These are phyloP conservation scores for Yarrowia keelungensis DNA, from an alignment of 805 yeast species.

Conservation along the genomic window DNA sequence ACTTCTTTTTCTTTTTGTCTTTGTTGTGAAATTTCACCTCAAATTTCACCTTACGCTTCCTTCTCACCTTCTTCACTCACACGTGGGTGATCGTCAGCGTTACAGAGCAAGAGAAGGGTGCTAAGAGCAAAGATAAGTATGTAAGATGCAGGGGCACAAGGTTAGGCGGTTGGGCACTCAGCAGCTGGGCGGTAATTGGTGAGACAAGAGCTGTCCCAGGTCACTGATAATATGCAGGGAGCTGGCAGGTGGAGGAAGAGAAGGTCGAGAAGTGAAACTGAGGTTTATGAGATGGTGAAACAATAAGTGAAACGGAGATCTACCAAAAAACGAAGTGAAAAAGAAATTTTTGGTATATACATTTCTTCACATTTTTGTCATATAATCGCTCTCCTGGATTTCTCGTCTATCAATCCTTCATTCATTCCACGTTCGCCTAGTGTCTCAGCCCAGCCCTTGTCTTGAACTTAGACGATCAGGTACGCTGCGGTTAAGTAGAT, in stretches of 20 bases:
- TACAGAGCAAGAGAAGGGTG: neutral
- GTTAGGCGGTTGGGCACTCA: conserved; percentile 22
- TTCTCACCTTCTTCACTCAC: neutral
- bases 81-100: conserved; percentile 9
- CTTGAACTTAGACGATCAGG: conserved; percentile 26
- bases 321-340: neutral
- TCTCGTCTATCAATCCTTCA: no score
- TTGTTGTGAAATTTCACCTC: no score
- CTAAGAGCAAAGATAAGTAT: conserved; percentile 1
- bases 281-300: no score
- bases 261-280: neutral
- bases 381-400: no score
- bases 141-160: conserved; percentile 29
- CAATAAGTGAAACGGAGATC: no score
- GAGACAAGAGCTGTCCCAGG: neutral
- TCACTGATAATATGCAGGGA: conserved; percentile 2
- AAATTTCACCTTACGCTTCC: no score
- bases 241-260: conserved; percentile 1
- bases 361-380: no score
- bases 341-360: neutral
- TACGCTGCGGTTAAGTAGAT: neutral
- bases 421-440: conserved; percentile 3
- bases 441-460: conserved; percentile 18
- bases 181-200: conserved; percentile 5
- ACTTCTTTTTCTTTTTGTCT: no score